Percentiles rank a stretch among this genome's conserved stretches.
phyloP scores from a whole-genome alignment of 176 grass and related monocot species.

The Cenchrus fungigraminus region DNA sequence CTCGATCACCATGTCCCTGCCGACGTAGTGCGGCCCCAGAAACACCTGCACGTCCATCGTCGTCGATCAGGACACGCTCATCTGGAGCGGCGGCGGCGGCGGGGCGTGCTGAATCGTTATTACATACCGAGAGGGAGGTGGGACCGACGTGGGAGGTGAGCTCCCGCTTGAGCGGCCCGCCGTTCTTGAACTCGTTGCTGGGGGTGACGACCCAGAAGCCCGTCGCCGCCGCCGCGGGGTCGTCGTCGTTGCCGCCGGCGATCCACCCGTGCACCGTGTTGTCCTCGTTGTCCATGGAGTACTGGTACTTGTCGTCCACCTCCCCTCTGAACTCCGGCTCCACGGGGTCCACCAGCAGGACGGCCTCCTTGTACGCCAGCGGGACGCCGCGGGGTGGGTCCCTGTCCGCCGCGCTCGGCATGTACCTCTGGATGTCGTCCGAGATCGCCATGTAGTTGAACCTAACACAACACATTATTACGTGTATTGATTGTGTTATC shows the following conservation, averaged over 20 bases:
- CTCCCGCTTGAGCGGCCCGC: constrained; percentile 65
- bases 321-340: constrained; percentile 55
- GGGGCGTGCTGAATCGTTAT: constrained; percentile 19
- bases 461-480: constrained; percentile 4
- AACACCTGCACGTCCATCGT: constrained; percentile 53
- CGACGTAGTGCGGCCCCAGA: constrained; percentile 60
- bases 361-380: constrained; percentile 71
- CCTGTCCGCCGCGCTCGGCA: constrained; percentile 56
- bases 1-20: constrained; percentile 47
- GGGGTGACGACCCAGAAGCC: constrained; percentile 80
- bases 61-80: too few relatives aligned
- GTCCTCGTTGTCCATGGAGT: constrained; percentile 53
- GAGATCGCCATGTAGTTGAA: constrained; percentile 71
- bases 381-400: background rate
- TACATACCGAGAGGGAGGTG: constrained; percentile 57
- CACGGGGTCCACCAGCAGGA: constrained; percentile 51
- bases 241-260: background rate
- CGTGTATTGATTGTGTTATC: too few relatives aligned
- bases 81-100: background rate
- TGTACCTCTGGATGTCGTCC: constrained; percentile 57
- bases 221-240: background rate
- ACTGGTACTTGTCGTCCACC: constrained; percentile 87
- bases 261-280: constrained; percentile 70
- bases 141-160: constrained; percentile 77
- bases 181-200: constrained; percentile 65